phyloP scores from a whole-genome alignment of 2,329 filamentous ascomycete species.

The Fusarium citri region DNA sequence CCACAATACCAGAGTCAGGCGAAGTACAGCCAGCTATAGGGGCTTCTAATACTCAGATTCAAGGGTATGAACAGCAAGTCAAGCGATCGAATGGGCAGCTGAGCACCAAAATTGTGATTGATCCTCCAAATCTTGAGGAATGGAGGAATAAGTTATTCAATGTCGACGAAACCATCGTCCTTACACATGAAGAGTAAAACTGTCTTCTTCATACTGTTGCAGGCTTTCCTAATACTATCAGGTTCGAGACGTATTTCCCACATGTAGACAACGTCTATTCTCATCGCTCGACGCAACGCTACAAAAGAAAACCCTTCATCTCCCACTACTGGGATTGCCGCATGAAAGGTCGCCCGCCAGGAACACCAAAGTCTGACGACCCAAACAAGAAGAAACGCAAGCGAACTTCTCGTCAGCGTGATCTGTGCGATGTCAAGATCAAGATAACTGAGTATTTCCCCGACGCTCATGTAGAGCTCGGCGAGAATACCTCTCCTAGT shows the following conservation, averaged over 20 bases:
- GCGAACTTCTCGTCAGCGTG: constrained; percentile 77
- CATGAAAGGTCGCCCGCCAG: constrained; percentile 81
- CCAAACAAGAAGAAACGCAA: constrained; percentile 86
- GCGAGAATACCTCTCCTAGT: constrained; percentile 6
- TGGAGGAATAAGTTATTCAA: constrained; percentile 81
- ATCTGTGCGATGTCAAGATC: constrained; percentile 89
- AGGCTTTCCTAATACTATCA: constrained; percentile 48
- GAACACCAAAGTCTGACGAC: constrained; percentile 82
- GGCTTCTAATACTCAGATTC: constrained; percentile 5
- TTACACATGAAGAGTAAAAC: constrained; percentile 77
- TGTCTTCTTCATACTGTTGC: too few species aligned
- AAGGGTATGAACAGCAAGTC: background rate
- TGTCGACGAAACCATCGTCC: constrained; percentile 76
- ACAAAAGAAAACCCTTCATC: constrained; percentile 85
- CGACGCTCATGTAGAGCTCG: constrained; percentile 55
- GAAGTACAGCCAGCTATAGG: constrained; percentile 12
- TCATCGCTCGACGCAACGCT: constrained; percentile 82
- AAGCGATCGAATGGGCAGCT: constrained; percentile 62
- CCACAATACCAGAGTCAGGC: constrained; percentile 22
- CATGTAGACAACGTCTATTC: constrained; percentile 89
- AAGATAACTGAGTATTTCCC: constrained; percentile 85
- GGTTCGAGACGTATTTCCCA: constrained; percentile 83
- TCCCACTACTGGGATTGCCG: constrained; percentile 89
- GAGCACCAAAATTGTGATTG: constrained; percentile 67
- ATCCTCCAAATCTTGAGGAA: constrained; percentile 74